Percentiles rank a stretch among this genome's conserved stretches.
Evolutionary conservation across 1,284 basidiomycete genomes (phyloP).

Genomic region (Kwoniella shivajii): DNA sequence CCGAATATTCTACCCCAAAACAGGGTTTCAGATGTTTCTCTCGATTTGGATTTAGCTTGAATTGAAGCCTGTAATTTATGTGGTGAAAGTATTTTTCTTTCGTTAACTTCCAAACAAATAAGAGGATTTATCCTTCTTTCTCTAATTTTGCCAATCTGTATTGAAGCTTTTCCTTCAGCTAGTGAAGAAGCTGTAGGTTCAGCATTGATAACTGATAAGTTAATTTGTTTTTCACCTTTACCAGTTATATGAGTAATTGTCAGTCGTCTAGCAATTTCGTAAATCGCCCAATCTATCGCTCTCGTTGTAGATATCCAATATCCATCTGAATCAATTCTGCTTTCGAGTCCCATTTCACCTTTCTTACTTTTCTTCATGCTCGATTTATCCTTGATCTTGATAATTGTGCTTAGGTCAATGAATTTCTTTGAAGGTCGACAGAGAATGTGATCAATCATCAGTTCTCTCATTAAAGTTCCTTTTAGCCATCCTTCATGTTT

Average conservation of each 20-base stretch:
- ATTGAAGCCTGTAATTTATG: not conserved
- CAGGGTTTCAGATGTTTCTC: conserved; percentile 18
- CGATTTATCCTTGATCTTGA: not conserved
- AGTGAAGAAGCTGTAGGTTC: not conserved
- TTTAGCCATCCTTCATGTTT: not conserved
- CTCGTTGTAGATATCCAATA: conserved; percentile 17
- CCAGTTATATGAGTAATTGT: not conserved
- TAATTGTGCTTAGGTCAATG: not conserved
- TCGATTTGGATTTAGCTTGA: not conserved
- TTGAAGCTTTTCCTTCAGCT: not conserved
- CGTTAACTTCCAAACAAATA: not conserved
- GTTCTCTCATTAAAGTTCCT: conserved; percentile 1
- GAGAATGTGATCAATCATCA: conserved; percentile 14
- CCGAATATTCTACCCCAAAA: conserved; percentile 33
- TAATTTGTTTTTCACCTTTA: not conserved
- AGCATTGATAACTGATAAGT: conserved; percentile 5
- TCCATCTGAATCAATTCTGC: not conserved
- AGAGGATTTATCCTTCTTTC: conserved; percentile 4
- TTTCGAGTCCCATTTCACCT: not conserved
- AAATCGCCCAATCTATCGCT: conserved; percentile 17
- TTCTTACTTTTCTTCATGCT: not conserved
- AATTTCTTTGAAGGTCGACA: conserved; percentile 1
- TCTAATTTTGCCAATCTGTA: not conserved
- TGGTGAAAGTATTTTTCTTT: not conserved
- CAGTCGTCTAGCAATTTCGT: conserved; percentile 10